Conservation (phyloP, 495 filamentous ascomycete species). For the Xylaria acuta region DNA sequence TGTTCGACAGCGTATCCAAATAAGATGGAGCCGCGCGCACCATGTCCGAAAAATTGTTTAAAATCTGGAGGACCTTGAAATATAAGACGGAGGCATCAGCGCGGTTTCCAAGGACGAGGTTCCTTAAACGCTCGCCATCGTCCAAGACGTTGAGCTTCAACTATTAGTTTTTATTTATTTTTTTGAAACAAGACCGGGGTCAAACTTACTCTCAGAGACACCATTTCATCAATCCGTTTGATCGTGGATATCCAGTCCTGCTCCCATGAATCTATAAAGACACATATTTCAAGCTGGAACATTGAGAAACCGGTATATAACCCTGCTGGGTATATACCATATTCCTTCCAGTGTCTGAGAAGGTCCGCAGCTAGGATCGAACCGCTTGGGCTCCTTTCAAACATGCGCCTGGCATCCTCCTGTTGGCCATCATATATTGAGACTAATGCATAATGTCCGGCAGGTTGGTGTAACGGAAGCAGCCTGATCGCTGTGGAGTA, state of each 20-base stretch:
- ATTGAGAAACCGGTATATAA: constrained; percentile 4
- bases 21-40: neutral
- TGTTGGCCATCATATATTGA: neutral
- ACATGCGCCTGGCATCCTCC: neutral
- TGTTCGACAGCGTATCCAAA: neutral
- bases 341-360: neutral
- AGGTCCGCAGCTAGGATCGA: no score
- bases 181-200: neutral
- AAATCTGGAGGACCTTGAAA: neutral
- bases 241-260: constrained; percentile 7
- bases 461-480: neutral
- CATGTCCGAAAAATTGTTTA: neutral
- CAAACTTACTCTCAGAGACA: neutral
- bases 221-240: neutral
- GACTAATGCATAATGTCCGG: neutral
- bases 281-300: neutral
- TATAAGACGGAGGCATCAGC: neutral
- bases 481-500: neutral
- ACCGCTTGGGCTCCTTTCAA: neutral
- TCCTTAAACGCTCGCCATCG: neutral
- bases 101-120: neutral
- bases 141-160: neutral
- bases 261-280: constrained; percentile 14
- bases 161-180: neutral
- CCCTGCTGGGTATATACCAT: constrained; percentile 8